Evolutionary conservation across 1,284 basidiomycete species (phyloP).

Genomic region (Coriolopsis trogii): DNA sequence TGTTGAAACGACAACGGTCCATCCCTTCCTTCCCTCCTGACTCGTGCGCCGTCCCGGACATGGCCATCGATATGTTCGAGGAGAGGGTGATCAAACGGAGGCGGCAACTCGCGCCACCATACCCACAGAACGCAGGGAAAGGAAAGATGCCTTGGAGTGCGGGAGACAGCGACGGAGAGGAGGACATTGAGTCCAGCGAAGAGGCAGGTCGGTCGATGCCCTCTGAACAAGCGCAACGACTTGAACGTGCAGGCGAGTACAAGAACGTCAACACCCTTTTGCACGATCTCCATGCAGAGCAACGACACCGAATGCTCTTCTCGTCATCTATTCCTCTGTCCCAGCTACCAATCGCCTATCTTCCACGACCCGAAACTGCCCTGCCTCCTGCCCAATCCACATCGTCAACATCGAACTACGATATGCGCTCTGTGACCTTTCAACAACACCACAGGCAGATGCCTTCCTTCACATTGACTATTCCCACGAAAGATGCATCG

Average conservation of each 20-base stretch:
- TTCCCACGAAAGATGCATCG: conserved; percentile 12
- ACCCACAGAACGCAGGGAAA: not conserved
- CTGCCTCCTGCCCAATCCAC: conserved; percentile 1
- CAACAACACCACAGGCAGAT: not conserved
- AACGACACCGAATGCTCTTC: conserved; percentile 61
- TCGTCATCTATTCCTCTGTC: no score
- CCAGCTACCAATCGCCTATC: conserved; percentile 1
- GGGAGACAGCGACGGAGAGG: conserved; percentile 26
- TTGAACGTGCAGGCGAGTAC: conserved; percentile 44
- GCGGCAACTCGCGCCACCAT: conserved; percentile 32
- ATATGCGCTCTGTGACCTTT: not conserved
- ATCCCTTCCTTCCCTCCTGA: conserved; percentile 50
- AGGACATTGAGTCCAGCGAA: conserved; percentile 38
- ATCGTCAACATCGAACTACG: not conserved
- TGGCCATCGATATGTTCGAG: conserved; percentile 28
- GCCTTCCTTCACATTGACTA: conserved; percentile 14
- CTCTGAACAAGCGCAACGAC: conserved; percentile 22
- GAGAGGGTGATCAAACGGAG: conserved; percentile 36
- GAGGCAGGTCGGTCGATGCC: conserved; percentile 28
- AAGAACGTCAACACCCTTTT: conserved; percentile 62
- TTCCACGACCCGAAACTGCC: not conserved
- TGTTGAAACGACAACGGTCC: conserved; percentile 72
- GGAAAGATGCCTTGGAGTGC: conserved; percentile 1
- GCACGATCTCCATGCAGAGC: conserved; percentile 66
- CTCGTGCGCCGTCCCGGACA: conserved; percentile 30